phyloP scores from a whole-genome alignment of 192 early-diverging fungal genomes.

The Backusella westeae region DNA sequence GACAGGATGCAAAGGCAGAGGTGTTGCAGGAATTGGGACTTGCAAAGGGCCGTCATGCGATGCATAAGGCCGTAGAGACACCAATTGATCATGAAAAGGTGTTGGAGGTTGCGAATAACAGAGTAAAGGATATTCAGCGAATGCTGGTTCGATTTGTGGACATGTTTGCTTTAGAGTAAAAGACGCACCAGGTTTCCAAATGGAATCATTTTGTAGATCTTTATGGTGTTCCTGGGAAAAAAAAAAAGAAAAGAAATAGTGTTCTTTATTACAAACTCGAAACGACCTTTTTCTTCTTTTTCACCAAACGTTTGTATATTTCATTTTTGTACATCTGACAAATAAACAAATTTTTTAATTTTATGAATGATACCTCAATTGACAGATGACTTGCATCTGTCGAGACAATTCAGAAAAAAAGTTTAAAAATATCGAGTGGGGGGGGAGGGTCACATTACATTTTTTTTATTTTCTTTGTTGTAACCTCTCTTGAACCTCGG shows the following conservation, averaged over 20 bases:
- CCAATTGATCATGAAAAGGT: constrained; percentile 72
- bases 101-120: constrained; percentile 48
- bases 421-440: background rate
- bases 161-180: background rate
- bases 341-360: background rate
- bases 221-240: background rate
- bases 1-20: constrained; percentile 42
- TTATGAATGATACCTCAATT: background rate
- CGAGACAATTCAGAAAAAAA: background rate
- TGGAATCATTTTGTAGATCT: background rate
- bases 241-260: background rate
- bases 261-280: no score
- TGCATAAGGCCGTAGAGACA: constrained; percentile 35
- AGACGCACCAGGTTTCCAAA: background rate
- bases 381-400: background rate
- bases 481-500: background rate
- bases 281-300: no score
- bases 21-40: constrained; percentile 13
- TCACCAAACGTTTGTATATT: background rate
- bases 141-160: constrained; percentile 16
- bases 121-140: constrained; percentile 54
- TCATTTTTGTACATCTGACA: background rate
- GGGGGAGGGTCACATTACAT: no score
- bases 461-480: background rate
- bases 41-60: constrained; percentile 12